Percentiles rank a stretch among this genome's conserved stretches.
Conservation (phyloP, 129 eudicot species). For the Lonicera japonica region DNA sequence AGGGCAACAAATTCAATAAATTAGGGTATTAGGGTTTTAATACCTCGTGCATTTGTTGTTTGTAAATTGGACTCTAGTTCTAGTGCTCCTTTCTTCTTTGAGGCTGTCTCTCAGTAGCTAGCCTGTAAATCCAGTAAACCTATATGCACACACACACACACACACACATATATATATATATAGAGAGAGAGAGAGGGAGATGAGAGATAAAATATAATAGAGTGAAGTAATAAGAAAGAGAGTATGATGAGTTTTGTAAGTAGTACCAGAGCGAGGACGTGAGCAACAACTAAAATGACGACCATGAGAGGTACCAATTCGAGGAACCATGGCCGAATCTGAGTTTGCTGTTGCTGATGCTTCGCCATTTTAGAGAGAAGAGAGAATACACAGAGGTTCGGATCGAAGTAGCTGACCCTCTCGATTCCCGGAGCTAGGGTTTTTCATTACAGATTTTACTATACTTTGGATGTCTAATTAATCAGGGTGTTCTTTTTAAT, state of each 20-base stretch:
- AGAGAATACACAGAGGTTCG: not conserved
- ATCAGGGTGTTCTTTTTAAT: too few species aligned
- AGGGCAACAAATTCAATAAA: too few species aligned
- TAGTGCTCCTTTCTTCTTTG: constrained; percentile 40
- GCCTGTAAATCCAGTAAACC: constrained; percentile 54
- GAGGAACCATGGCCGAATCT: constrained; percentile 54
- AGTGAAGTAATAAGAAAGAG: not conserved
- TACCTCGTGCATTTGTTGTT: not conserved
- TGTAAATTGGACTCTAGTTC: not conserved
- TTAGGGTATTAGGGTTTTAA: constrained; percentile 10
- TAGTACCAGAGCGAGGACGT: constrained; percentile 53
- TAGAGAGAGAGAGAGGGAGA: not conserved
- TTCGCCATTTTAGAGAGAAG: not conserved
- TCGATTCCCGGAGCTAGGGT: too few species aligned
- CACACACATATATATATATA: too few species aligned
- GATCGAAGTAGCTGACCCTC: not conserved
- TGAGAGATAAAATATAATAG: not conserved
- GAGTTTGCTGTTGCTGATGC: constrained; percentile 26
- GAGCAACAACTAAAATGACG: constrained; percentile 45
- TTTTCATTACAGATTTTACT: too few species aligned
- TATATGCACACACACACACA: constrained; percentile 9
- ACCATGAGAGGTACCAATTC: constrained; percentile 45
- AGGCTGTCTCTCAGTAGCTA: constrained; percentile 58
- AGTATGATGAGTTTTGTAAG: not conserved
- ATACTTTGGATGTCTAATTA: not conserved